Percentiles rank a stretch among this genome's conserved stretches.
These are phyloP conservation scores for Royoungia palumana DNA, from an alignment of 768 basidiomycete genomes.

Conservation along the genomic window DNA sequence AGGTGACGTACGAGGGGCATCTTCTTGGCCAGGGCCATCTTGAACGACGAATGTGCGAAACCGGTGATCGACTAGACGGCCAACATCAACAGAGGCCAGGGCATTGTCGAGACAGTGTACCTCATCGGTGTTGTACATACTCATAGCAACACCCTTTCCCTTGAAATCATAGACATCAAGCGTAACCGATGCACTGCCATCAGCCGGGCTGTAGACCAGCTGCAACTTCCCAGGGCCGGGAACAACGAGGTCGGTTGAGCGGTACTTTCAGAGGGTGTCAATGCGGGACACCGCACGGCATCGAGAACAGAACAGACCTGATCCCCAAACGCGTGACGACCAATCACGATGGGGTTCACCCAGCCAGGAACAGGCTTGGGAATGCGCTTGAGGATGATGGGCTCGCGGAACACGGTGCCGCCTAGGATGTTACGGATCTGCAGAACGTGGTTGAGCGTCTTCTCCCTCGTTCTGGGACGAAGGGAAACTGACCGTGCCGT, in stretches of 20 bases:
- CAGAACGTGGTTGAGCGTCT: background rate
- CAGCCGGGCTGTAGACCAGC: slow-evolving; percentile 81
- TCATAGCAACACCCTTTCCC: slow-evolving; percentile 87
- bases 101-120: slow-evolving; percentile 34
- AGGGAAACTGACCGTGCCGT: slow-evolving; percentile 70
- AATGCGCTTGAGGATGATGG: slow-evolving; percentile 87
- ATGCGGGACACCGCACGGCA: slow-evolving; percentile 1
- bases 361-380: slow-evolving; percentile 96
- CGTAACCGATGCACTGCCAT: slow-evolving; percentile 62
- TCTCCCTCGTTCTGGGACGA: background rate
- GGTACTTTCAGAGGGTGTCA: slow-evolving; percentile 57
- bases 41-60: slow-evolving; percentile 97
- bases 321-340: slow-evolving; percentile 96
- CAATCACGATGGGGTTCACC: slow-evolving; percentile 94
- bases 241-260: slow-evolving; percentile 88
- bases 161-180: slow-evolving; percentile 94
- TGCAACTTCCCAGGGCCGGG: slow-evolving; percentile 93
- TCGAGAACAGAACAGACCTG: slow-evolving; percentile 48
- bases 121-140: slow-evolving; percentile 99
- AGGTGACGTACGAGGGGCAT: slow-evolving; percentile 58
- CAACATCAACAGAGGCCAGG: background rate
- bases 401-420: slow-evolving; percentile 98
- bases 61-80: slow-evolving; percentile 74
- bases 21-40: slow-evolving; percentile 85
- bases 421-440: slow-evolving; percentile 97